These are phyloP conservation scores for Rhynchosporium graminicola DNA, from an alignment of 2,329 filamentous ascomycete species.

Conservation along the genomic window DNA sequence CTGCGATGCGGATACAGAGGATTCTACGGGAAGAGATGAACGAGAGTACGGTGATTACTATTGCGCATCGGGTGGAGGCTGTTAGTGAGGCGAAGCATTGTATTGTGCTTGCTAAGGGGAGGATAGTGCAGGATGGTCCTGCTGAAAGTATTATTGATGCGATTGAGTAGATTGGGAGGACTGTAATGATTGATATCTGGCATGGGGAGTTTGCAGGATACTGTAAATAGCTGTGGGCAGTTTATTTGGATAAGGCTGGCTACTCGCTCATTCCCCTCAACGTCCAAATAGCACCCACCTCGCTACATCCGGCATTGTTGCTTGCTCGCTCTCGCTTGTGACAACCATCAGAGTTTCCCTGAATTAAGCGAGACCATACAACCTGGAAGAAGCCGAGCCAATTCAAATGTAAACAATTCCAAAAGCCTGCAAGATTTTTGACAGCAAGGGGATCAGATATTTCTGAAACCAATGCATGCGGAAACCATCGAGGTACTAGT, in stretches of 20 bases:
- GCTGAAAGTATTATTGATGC: slow-evolving; percentile 22
- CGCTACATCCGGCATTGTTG: neutral
- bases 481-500: neutral
- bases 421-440: neutral
- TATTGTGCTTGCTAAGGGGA: slow-evolving; percentile 38
- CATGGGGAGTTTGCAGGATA: neutral
- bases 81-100: slow-evolving; percentile 57
- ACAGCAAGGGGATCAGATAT: neutral
- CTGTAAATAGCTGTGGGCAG: neutral
- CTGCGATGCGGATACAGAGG: slow-evolving; percentile 55
- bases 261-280: neutral
- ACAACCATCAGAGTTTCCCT: neutral
- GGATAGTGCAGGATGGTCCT: slow-evolving; percentile 30
- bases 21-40: slow-evolving; percentile 57
- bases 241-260: neutral
- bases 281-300: neutral
- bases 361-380: neutral
- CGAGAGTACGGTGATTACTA: slow-evolving; percentile 62
- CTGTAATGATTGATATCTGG: neutral
- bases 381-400: neutral
- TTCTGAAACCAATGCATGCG: neutral
- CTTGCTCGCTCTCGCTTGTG: slow-evolving; percentile 1
- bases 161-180: slow-evolving; percentile 19
- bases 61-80: slow-evolving; percentile 65
- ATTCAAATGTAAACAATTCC: neutral